These are phyloP conservation scores for Fraxinus xanthoxyloides DNA, from an alignment of 305 asterid genomes.

Conservation along the genomic window DNA sequence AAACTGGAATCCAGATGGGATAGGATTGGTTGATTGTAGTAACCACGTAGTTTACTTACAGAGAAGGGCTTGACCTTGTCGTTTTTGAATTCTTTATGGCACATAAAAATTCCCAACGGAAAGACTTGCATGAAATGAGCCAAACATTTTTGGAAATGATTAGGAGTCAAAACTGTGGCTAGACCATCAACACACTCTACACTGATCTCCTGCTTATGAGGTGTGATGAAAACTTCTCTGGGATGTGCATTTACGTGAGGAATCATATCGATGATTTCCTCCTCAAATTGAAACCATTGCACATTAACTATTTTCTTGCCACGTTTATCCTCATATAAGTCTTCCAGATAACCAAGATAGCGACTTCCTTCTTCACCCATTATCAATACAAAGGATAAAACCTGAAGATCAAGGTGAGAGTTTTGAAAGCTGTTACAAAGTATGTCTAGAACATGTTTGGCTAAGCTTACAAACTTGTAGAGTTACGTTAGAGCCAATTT, in stretches of 20 bases:
- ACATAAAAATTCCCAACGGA: slow-evolving; percentile 30
- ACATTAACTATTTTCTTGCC: slow-evolving; percentile 30
- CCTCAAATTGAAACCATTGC: slow-evolving; percentile 24
- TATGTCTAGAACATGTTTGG: background rate
- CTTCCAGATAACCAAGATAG: slow-evolving; percentile 38
- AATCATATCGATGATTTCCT: slow-evolving; percentile 23
- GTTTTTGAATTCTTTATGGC: slow-evolving; percentile 37
- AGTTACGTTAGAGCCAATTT: background rate
- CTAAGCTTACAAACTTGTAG: background rate
- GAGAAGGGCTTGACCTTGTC: slow-evolving; percentile 31
- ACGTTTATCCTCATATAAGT: slow-evolving; percentile 31
- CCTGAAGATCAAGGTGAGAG: slow-evolving; percentile 26
- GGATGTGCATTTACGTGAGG: slow-evolving; percentile 26
- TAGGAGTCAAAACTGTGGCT: slow-evolving; percentile 34
- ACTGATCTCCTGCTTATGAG: slow-evolving; percentile 29
- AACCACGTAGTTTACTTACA: slow-evolving; percentile 37
- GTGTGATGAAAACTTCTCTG: slow-evolving; percentile 34
- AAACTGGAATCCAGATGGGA: slow-evolving; percentile 6
- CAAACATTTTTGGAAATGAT: slow-evolving; percentile 29
- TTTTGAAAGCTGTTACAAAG: background rate
- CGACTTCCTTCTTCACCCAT: slow-evolving; percentile 24
- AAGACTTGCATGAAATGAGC: slow-evolving; percentile 16
- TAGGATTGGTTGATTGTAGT: slow-evolving; percentile 37
- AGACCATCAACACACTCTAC: slow-evolving; percentile 27
- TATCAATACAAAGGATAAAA: slow-evolving; percentile 30